Base-by-base conservation (phyloP, 495 filamentous ascomycete species). In the Hypoxylon subgilvum region DNA sequence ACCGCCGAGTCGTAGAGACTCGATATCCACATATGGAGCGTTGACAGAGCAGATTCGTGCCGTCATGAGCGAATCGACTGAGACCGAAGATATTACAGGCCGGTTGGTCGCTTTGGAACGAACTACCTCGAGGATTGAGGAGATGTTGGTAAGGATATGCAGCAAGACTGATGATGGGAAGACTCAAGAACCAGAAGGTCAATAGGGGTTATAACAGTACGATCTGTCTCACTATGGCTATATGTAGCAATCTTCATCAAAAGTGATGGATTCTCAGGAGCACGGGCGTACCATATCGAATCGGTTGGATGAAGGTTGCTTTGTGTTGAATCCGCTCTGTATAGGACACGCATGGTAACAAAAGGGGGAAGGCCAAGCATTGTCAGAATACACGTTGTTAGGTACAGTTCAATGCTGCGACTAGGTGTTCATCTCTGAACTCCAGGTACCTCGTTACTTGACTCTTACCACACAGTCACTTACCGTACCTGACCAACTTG, bases 1-100 rank as follows among this genome's bases (percentile, higher is more conserved):
- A 36, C 22, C 69, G 10, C 50, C 67, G 6, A 72, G 63, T 50
- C 69, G 78, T 23, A 70, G 78, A 25, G 77, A 81, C 59, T 79
- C 76, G 45, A 75, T 78, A 46, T 71, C 72, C 21, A 74, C 76
- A 12, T 80, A 65, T 27, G 47, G 73, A 0, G 65, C 66, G 1
- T 43, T 79, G 10, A 56, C 68, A 22, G 68, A 69, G 1, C 73
- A 77, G 58, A 44, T 77, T 44, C 70, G 65, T 28, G 57, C 69
- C 1, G 53, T 73, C 44, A 64, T 78, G 61, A 67, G 67, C 41
- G 75, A 76, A 32, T 70, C 68, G 13, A 61, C 72, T 31, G 75
- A 77, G 52, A 51, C 71, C 28, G 65, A 41, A 6, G 70, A 67
- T 28, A 49, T 79, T 17, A 62, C 60, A 3, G 34, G 61, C 10